A percentile compares a stretch with the other conserved stretches of the same genome.
Conservation (phyloP, 2,329 filamentous ascomycete species). For the Chrysosporium keratinophilum region DNA sequence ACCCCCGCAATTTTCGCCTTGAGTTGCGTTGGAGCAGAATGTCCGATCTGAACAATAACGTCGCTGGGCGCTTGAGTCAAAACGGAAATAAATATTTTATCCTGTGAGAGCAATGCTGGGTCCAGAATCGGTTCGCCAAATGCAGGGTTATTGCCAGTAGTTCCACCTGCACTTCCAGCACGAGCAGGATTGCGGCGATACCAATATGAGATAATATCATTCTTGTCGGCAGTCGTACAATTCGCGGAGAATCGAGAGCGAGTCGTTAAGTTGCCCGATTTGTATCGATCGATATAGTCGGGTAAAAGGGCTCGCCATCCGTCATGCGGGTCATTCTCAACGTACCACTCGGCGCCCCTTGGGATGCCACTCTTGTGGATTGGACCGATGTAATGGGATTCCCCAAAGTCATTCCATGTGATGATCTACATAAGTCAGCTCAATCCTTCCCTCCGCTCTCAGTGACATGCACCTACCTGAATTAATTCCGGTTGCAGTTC, state of each 20-base stretch:
- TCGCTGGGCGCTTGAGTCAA: slow-evolving; percentile 22
- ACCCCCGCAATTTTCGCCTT: slow-evolving; percentile 20
- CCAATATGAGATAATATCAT: slow-evolving; percentile 28
- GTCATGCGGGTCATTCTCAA: slow-evolving; percentile 41
- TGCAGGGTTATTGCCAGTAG: slow-evolving; percentile 27
- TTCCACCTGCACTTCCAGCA: slow-evolving; percentile 24
- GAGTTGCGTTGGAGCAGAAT: slow-evolving; percentile 18
- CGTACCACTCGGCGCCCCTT: slow-evolving; percentile 42
- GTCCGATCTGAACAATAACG: slow-evolving; percentile 25
- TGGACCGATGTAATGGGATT: slow-evolving; percentile 49
- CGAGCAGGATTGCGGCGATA: slow-evolving; percentile 26
- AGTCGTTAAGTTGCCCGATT: slow-evolving; percentile 32
- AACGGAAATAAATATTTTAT: slow-evolving; percentile 26
- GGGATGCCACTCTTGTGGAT: slow-evolving; percentile 39
- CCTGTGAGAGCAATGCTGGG: slow-evolving; percentile 24
- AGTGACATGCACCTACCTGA: slow-evolving; percentile 24
- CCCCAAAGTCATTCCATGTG: slow-evolving; percentile 53
- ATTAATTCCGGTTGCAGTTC: slow-evolving; percentile 44
- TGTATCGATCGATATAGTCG: slow-evolving; percentile 44
- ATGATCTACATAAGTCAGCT: slow-evolving; percentile 35
- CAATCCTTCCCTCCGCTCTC: neutral
- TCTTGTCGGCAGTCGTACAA: neutral
- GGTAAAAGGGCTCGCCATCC: slow-evolving; percentile 43
- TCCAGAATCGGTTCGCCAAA: slow-evolving; percentile 22
- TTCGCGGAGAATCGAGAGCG: slow-evolving; percentile 1